Conservation (phyloP, 495 filamentous ascomycete species). For the Penicillium macrosclerotiorum region DNA sequence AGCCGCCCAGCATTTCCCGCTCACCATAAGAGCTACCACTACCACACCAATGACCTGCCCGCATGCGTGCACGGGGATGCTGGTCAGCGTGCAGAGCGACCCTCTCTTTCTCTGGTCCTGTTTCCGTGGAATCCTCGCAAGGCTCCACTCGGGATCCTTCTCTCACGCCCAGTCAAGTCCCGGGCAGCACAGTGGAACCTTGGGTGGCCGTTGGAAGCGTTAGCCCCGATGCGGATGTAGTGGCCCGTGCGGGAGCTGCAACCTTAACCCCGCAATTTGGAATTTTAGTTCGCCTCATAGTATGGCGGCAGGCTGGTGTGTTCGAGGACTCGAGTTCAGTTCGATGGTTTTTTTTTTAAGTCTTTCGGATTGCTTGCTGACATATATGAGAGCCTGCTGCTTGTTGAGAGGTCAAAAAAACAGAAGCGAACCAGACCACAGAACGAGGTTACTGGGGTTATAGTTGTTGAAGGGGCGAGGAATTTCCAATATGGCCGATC, state of each 20-base stretch:
- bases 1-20: too few species aligned
- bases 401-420: too few species aligned
- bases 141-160: neutral
- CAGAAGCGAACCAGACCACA: too few species aligned
- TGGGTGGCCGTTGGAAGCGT: neutral
- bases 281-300: neutral
- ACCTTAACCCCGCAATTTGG: constrained; percentile 32
- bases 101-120: neutral
- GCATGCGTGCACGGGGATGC: constrained; percentile 17
- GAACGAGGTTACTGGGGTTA: too few species aligned
- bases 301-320: too few species aligned
- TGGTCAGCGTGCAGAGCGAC: too few species aligned
- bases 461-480: too few species aligned
- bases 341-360: too few species aligned
- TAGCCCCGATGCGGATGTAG: constrained; percentile 4
- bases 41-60: constrained; percentile 10
- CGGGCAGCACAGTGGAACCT: neutral
- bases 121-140: neutral
- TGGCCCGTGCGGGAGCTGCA: constrained; percentile 27
- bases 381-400: too few species aligned
- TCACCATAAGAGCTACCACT: neutral
- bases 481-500: too few species aligned
- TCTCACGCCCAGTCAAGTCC: neutral
- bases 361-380: too few species aligned
- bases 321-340: too few species aligned